A percentile compares a stretch with the other conserved stretches of the same genome.
These are phyloP conservation scores for Cystobasidium sp. DNA, from an alignment of 1,284 basidiomycete genomes.

Conservation along the genomic window DNA sequence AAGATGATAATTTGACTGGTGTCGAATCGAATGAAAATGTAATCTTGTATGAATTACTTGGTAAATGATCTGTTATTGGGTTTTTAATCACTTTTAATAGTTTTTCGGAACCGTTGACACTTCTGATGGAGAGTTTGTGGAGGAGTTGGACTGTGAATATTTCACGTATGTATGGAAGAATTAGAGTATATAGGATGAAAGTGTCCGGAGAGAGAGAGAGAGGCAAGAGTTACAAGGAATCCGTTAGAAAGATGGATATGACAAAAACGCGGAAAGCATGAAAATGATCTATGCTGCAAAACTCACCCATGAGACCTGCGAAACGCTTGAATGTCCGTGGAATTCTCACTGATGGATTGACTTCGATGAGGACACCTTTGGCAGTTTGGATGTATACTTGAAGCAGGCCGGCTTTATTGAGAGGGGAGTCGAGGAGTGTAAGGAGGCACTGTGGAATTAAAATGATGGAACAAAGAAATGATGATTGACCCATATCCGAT, in stretches of 20 bases:
- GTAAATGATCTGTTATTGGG: conserved; percentile 93
- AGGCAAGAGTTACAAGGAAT: no score
- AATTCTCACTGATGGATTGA: conserved; percentile 96
- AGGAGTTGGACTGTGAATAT: conserved; percentile 85
- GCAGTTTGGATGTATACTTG: conserved; percentile 99
- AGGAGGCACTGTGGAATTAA: conserved; percentile 77
- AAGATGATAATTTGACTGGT: conserved; percentile 78
- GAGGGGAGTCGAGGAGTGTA: conserved; percentile 93
- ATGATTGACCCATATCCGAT: no score
- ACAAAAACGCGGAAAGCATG: no score
- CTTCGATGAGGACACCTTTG: conserved; percentile 95
- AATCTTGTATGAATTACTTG: conserved; percentile 92
- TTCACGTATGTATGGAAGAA: neutral
- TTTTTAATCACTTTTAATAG: conserved; percentile 97
- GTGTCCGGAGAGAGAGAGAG: no score
- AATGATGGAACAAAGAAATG: no score
- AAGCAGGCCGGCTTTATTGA: conserved; percentile 95
- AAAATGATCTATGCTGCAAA: neutral
- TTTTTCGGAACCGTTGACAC: conserved; percentile 95
- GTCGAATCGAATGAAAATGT: conserved; percentile 92
- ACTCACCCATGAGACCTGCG: conserved; percentile 93
- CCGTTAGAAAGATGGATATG: no score
- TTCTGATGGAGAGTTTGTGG: conserved; percentile 92
- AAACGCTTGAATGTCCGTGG: conserved; percentile 99
- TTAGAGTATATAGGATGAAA: no score